Evolutionary conservation across 1,284 basidiomycete genomes (phyloP).

Genomic region (Pyrrhoderma noxium): DNA sequence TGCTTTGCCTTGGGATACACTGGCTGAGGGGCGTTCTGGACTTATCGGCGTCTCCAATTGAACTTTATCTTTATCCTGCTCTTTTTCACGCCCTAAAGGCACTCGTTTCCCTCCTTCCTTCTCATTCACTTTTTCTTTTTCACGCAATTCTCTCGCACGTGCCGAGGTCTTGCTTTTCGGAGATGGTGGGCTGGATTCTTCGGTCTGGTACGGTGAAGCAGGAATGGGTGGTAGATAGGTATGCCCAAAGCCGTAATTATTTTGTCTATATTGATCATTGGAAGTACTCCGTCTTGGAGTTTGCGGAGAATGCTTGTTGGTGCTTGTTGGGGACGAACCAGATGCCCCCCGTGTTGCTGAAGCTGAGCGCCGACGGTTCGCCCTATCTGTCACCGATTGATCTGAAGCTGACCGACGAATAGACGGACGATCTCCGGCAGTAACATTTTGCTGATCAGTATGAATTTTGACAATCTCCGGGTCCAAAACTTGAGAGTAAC

Average conservation of each 20-base stretch:
- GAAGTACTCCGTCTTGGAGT: constrained; percentile 3
- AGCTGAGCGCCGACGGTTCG: constrained; percentile 1
- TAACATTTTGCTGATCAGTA: constrained; percentile 1
- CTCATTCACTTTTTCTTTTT: constrained; percentile 2
- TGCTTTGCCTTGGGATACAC: too few relatives aligned
- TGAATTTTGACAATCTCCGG: constrained; percentile 7
- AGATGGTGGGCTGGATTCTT: constrained; percentile 30
- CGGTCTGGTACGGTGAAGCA: constrained; percentile 31
- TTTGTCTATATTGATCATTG: not conserved
- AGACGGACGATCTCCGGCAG: constrained; percentile 1
- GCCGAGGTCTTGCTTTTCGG: constrained; percentile 22
- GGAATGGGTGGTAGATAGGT: constrained; percentile 31
- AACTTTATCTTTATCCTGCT: constrained; percentile 25
- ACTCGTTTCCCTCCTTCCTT: not conserved
- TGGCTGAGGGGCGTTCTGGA: not conserved
- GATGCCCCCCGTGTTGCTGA: not conserved
- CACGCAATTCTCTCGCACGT: constrained; percentile 22
- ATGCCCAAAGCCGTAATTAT: constrained; percentile 3
- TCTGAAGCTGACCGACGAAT: constrained; percentile 9
- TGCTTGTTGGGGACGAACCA: not conserved
- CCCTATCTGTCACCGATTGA: not conserved
- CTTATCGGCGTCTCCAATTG: not conserved
- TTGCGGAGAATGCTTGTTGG: constrained; percentile 1
- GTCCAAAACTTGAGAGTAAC: constrained; percentile 18
- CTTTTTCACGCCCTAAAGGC: constrained; percentile 5